Base-by-base conservation (phyloP, 2,329 filamentous ascomycete species). In the Bipolaris bicolor region DNA sequence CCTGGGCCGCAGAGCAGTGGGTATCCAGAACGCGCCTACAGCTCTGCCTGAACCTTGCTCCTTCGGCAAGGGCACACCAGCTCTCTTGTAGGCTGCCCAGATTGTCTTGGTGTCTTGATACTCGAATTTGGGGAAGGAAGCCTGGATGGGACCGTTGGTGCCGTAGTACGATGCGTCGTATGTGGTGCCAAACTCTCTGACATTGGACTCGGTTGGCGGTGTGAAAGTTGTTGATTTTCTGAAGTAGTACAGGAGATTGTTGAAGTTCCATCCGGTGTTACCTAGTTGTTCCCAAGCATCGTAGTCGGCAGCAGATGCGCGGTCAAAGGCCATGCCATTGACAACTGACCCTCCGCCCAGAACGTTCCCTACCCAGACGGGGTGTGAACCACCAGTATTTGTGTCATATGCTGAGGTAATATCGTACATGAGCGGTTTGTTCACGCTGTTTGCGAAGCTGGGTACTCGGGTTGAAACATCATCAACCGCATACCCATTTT, bases 201-300 rank as follows among this genome's bases (percentile, higher is more conserved):
- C 40, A 10, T 63, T 57, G 13, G 37, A 49, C 5, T 36, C 39
- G 0, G 49, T 39, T 3, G 65, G 66, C 2, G 67, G 66, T 15
- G 64, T 68, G 47, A 70, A 71, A 0, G 64, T 70, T 3, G 67
- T 65, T 0, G 65, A 67, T 55, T 74, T 75, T 41, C 69, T 72
- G 57, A 74, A 74, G 48, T 74, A 75, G 7, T 54, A 49, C 9
- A 66, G 51, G 20, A 75, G 58, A n/a, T 59, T 63, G 33, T 68
- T 52, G 68, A 70, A 75, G 13, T 64, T 66, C 72, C 72, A 75
- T 1, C 84, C 86, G 1, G 62, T 54, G 62, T 88, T 88, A 0
- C 86, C 86, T 9, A 88, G 71, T 29, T 77, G 71, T 45, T 80
- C 81, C 86, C 86, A 31, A 31, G 29, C 29, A 31, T 31, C 29